Evolutionary conservation across 257 asterid species (phyloP), one percentile per base, ranked within the genome.

Genomic region (Solanum chmielewskii): DNA sequence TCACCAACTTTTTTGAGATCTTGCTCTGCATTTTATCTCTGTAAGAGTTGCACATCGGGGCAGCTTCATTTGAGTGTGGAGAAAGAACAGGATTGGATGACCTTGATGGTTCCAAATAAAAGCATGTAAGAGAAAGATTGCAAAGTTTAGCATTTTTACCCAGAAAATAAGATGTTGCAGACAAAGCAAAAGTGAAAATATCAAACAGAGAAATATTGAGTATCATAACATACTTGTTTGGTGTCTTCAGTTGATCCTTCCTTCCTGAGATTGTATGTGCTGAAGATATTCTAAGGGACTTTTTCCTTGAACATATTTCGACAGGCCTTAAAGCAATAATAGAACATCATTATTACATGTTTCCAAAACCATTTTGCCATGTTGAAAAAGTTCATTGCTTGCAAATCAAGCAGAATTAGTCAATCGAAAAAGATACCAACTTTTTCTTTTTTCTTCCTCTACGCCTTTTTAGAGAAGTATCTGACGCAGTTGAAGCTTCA

Each of bases 391-490:
- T 9, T 10, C 74, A 45, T 11, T 27, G 42, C 1, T 21, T 37
- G 56, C 13, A 84, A 83, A 39, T 39, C 31, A 88, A 70, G 23
- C 14, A 86, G 78, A 75, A 80, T 47, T 44, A 88, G 87, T 69
- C 39, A 64, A 86, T 85, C 27, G 6, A 75, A 83, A 85, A 92
- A 84, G 90, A 88, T 89, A 89, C 98, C 56, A 41, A 97, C 99
- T 93, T 93, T 90, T 93, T 94, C 90, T 96, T 94, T 90, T 92
- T 97, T 92, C 95, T 93, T 76, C 96, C 96, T 68, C 93, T 93
- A 37, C 93, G 90, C 69, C 91, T 93, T 89, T 80, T 89, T 70
- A 83, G 86, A n/a, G 93, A 93, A 78, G 93, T 80, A 83, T 87
- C 78, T 80, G 88, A 91, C 56, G 86, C 88, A 86, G 90, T 91